Percentiles rank a stretch among this genome's conserved stretches.
phyloP scores from a whole-genome alignment of 257 asterid species.

The Paulownia fortunei region DNA sequence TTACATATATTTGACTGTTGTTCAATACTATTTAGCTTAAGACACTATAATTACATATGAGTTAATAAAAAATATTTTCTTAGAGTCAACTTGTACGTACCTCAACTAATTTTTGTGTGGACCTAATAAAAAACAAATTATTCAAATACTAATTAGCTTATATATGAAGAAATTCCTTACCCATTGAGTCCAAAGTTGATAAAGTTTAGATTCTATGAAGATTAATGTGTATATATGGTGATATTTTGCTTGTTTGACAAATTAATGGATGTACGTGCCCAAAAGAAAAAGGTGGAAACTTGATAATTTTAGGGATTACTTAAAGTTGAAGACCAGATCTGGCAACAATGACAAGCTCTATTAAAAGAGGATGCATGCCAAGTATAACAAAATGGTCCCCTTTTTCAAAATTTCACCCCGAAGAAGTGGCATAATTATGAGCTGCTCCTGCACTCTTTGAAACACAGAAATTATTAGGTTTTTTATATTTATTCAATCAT shows the following conservation, averaged over 20 bases:
- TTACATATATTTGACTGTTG: too few species aligned
- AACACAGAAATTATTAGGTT: conserved; percentile 13
- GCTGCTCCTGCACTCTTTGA: not conserved
- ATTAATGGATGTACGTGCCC: not conserved
- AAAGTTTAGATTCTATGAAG: not conserved
- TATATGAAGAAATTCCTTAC: too few species aligned
- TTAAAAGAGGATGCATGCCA: conserved; percentile 30
- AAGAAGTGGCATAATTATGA: conserved; percentile 29
- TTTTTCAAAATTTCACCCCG: not conserved
- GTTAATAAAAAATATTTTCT: too few species aligned
- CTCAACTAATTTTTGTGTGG: too few species aligned
- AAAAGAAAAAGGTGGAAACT: conserved; percentile 11
- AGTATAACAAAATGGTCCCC: conserved; percentile 28
- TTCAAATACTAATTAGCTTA: too few species aligned
- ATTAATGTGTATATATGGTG: not conserved
- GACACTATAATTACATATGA: too few species aligned
- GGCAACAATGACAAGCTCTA: not conserved
- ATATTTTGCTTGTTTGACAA: conserved; percentile 1
- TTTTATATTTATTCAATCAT: not conserved
- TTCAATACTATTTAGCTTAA: too few species aligned
- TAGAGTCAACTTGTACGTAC: too few species aligned
- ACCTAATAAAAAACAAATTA: too few species aligned
- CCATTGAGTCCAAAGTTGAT: not conserved
- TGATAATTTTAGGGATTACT: conserved; percentile 25
- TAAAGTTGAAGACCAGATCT: conserved; percentile 31